Conservation (phyloP, 2,329 filamentous ascomycete species). For the Colletotrichum tabaci region DNA sequence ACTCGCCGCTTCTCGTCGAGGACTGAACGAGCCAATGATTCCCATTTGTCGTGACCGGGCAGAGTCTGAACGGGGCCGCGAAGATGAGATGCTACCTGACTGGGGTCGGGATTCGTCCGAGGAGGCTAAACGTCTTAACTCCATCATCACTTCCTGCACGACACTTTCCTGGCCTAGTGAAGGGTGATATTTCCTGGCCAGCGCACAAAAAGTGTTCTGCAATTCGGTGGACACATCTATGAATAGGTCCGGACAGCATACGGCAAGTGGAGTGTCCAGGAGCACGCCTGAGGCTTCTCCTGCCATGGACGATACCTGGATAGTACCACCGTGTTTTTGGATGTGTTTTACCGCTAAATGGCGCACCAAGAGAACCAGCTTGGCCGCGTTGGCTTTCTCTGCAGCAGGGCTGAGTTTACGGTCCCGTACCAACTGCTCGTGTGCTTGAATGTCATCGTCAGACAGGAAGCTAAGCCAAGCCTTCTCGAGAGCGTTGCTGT, state of each 20-base stretch:
- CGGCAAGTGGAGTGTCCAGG: slow-evolving; percentile 51
- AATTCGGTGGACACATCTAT: slow-evolving; percentile 64
- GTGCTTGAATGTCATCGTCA: slow-evolving; percentile 63
- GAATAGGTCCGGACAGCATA: slow-evolving; percentile 66
- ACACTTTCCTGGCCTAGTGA: slow-evolving; percentile 61
- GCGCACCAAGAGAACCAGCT: slow-evolving; percentile 57
- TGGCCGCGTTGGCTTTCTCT: slow-evolving; percentile 54
- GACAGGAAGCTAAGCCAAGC: slow-evolving; percentile 78
- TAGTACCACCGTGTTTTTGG: slow-evolving; percentile 61
- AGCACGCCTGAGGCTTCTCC: slow-evolving; percentile 49
- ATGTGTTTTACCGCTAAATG: slow-evolving; percentile 63
- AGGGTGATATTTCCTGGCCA: slow-evolving; percentile 58
- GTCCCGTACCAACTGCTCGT: slow-evolving; percentile 56
- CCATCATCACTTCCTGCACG: slow-evolving; percentile 60
- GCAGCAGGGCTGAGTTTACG: slow-evolving; percentile 52
- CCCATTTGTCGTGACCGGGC: slow-evolving; percentile 38
- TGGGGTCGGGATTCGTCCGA: slow-evolving; percentile 6
- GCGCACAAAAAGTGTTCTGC: slow-evolving; percentile 64
- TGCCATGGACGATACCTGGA: slow-evolving; percentile 50
- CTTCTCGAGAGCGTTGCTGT: slow-evolving; percentile 85
- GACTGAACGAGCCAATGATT: slow-evolving; percentile 37
- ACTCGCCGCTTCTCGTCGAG: slow-evolving; percentile 26
- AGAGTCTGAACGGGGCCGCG: slow-evolving; percentile 35
- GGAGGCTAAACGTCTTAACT: slow-evolving; percentile 31
- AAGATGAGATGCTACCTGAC: neutral